phyloP scores from a whole-genome alignment of 2,329 filamentous ascomycete genomes.

The Aspergillus quadricinctus region DNA sequence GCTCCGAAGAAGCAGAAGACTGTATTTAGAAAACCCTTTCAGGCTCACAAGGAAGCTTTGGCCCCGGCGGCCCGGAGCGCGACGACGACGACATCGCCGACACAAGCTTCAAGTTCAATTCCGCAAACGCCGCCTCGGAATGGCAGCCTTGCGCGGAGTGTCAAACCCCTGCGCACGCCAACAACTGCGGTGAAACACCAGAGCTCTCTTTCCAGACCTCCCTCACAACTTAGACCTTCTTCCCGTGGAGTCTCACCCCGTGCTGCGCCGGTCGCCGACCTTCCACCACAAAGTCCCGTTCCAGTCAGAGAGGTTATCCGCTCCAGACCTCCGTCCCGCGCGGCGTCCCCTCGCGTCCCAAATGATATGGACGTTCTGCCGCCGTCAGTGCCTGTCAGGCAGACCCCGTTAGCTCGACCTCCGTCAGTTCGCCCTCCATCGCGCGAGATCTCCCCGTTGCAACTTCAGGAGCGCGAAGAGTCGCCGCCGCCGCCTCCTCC shows the following conservation, averaged over 20 bases:
- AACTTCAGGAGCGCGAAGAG: conserved; percentile 53
- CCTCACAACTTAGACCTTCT: conserved; percentile 29
- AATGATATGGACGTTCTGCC: conserved; percentile 6
- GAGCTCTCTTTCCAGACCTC: conserved; percentile 30
- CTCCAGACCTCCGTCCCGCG: conserved; percentile 20
- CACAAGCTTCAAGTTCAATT: conserved; percentile 36
- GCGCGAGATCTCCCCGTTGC: conserved; percentile 24
- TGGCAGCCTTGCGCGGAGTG: conserved; percentile 28
- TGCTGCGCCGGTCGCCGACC: conserved; percentile 11
- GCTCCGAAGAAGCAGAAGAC: conserved; percentile 57
- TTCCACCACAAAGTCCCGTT: conserved; percentile 6
- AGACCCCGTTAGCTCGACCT: conserved; percentile 1
- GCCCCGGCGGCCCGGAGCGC: conserved; percentile 34
- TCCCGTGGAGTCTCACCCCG: conserved; percentile 26
- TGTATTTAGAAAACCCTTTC: conserved; percentile 60
- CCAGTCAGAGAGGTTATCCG: conserved; percentile 1
- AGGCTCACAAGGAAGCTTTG: conserved; percentile 54
- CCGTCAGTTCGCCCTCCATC: conserved; percentile 11
- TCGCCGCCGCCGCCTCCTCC: conserved; percentile 81
- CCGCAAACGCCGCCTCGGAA: conserved; percentile 35
- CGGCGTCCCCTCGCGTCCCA: conserved; percentile 10
- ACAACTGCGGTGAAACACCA: conserved; percentile 37
- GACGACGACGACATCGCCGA: conserved; percentile 15
- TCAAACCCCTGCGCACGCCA: conserved; percentile 33
- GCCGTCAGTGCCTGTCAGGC: conserved; percentile 9